phyloP scores from a whole-genome alignment of 2,329 filamentous ascomycete genomes.

The Eutypella sp. region DNA sequence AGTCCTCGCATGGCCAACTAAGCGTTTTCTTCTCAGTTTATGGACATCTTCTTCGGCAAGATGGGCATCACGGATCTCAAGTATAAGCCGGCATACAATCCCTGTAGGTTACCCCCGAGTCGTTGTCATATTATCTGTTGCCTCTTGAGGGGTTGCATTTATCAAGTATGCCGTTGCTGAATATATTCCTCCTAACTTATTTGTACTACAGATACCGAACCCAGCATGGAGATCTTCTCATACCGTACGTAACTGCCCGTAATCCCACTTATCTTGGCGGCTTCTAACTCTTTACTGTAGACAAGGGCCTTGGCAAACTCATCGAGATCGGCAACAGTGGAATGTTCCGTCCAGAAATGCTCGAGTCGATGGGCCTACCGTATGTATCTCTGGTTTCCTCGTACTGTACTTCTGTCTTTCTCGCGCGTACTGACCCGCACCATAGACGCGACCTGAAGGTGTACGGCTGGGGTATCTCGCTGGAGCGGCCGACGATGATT shows the following conservation, averaged over 20 bases:
- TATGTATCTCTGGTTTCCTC: not conserved
- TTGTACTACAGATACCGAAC: constrained; percentile 65
- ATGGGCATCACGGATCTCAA: constrained; percentile 82
- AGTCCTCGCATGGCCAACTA: not conserved
- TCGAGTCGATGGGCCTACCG: constrained; percentile 89
- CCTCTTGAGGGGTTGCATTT: no score
- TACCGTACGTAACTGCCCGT: constrained; percentile 48
- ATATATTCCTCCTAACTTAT: constrained; percentile 2
- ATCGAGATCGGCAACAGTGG: constrained; percentile 97
- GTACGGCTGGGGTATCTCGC: constrained; percentile 86
- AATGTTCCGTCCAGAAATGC: constrained; percentile 98
- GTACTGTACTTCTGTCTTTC: not conserved
- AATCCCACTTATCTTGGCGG: not conserved
- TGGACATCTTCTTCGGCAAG: constrained; percentile 92
- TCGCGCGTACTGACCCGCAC: constrained; percentile 3
- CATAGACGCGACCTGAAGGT: constrained; percentile 72
- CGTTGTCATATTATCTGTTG: no score
- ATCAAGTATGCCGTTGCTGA: not conserved
- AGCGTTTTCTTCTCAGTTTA: constrained; percentile 50
- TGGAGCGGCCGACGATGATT: constrained; percentile 98
- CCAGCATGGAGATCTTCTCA: constrained; percentile 96
- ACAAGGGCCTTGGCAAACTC: constrained; percentile 82
- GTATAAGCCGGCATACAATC: constrained; percentile 94
- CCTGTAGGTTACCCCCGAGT: constrained; percentile 46
- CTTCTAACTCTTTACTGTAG: not conserved